Base-by-base conservation (phyloP, 257 asterid genomes). In the Avicennia marina region DNA sequence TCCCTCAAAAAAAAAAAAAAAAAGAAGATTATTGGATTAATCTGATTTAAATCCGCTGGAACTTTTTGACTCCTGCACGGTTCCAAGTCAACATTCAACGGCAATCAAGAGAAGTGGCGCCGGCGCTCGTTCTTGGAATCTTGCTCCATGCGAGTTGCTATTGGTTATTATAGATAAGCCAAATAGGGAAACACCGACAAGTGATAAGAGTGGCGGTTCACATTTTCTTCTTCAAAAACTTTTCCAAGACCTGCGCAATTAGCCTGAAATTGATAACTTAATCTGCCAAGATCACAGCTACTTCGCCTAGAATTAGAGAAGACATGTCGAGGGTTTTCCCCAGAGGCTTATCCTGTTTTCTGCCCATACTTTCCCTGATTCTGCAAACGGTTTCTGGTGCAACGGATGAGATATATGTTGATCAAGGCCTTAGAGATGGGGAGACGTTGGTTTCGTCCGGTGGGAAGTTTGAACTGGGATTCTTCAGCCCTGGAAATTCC, bases 391-490 rank as follows among this genome's bases (percentile, higher is more conserved):
- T 36, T 44, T 27, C 33, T 2, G 58, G 29, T 1, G 44, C 53
- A 53, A 53, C 58, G 1, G 67, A 67, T 42, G 34, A 58, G 0
- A 43, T 67, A 44, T 34, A 36, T 2, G 6, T 29, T 13, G 29
- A 36, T 45, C 52, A 60, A 44, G 39, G 36, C 38, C 13, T 67
- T 6, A 67, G 9, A 52, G 62, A 67, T 16, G 68, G 53, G 2
- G 44, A 67, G 0, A 61, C 63, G 27, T 43, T 67, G 10, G 39
- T 67, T 36, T 67, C 73, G 17, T 27, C 73, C 2, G 24, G 42
- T 16, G 63, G 63, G 0, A 59, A 59, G 22, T 59, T 52, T 12
- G 26, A 17, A 17, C 58, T 67, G 12, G 33, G 33, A 7, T 29
- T 29, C 7, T 29, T 29, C 33, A 29, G 33, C 33, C 33, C 33